phyloP scores from a whole-genome alignment of 2,329 filamentous ascomycete genomes.

The Purpureocillium takamizusanense region DNA sequence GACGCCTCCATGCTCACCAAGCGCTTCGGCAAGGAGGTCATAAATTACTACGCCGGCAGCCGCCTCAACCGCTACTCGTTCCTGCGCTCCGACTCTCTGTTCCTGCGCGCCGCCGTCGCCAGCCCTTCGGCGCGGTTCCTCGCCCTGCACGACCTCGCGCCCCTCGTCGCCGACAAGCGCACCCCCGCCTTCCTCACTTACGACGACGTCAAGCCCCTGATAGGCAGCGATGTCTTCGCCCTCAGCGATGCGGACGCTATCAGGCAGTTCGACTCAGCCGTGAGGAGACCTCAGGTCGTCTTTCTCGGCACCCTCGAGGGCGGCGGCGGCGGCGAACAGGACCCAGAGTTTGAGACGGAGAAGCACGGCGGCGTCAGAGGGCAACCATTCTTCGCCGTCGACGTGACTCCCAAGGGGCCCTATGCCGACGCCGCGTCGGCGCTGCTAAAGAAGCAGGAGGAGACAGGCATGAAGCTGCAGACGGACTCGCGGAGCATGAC shows the following conservation, averaged over 20 bases:
- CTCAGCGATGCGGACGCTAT: slow-evolving; percentile 65
- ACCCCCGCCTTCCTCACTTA: slow-evolving; percentile 61
- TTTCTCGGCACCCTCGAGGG: slow-evolving; percentile 77
- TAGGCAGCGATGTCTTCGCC: slow-evolving; percentile 63
- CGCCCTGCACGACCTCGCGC: slow-evolving; percentile 68
- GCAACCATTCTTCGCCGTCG: slow-evolving; percentile 79
- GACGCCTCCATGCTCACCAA: slow-evolving; percentile 60
- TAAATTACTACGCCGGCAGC: slow-evolving; percentile 77
- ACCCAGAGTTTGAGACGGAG: slow-evolving; percentile 13
- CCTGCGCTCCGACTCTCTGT: slow-evolving; percentile 60
- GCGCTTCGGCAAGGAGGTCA: slow-evolving; percentile 70
- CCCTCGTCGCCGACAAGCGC: slow-evolving; percentile 49
- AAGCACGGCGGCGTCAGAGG: slow-evolving; percentile 64
- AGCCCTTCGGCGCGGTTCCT: slow-evolving; percentile 64
- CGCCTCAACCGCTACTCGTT: slow-evolving; percentile 75
- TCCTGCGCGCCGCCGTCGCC: slow-evolving; percentile 57
- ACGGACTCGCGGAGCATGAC: slow-evolving; percentile 55
- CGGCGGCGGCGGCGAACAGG: slow-evolving; percentile 14
- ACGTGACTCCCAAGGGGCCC: slow-evolving; percentile 66
- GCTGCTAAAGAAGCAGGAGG: slow-evolving; percentile 30
- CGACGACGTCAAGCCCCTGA: slow-evolving; percentile 59
- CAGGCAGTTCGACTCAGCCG: slow-evolving; percentile 62
- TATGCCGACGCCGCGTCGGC: slow-evolving; percentile 53
- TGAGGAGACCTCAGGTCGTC: slow-evolving; percentile 61
- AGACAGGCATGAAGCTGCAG: slow-evolving; percentile 55